Conservation (phyloP, 495 filamentous ascomycete species). For the Penicillium psychrofluorescens region DNA sequence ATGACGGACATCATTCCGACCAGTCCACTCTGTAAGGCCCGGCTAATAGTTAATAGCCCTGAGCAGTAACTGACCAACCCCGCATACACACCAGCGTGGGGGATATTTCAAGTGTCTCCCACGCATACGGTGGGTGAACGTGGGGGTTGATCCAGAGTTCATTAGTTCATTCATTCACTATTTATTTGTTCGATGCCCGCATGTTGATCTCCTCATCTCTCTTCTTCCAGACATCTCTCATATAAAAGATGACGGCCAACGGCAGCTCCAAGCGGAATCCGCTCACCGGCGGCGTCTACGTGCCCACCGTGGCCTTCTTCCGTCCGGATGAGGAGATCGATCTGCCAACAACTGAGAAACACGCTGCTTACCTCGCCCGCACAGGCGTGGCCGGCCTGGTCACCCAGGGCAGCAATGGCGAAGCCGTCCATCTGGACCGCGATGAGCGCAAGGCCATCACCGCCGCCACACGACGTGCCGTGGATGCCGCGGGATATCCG, state of each 20-base stretch:
- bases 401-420: constrained; percentile 86
- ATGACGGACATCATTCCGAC: no score
- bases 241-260: constrained; percentile 16
- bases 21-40: no score
- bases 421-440: constrained; percentile 72
- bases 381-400: constrained; percentile 75
- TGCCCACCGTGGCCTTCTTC: constrained; percentile 67
- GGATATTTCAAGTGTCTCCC: no score
- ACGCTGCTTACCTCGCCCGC: constrained; percentile 75
- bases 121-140: constrained; percentile 3
- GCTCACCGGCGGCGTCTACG: constrained; percentile 51
- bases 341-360: constrained; percentile 57
- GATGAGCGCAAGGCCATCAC: constrained; percentile 66
- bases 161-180: no score
- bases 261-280: constrained; percentile 15
- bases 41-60: no score
- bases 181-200: neutral
- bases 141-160: constrained; percentile 8
- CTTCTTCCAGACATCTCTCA: neutral
- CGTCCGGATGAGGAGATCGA: constrained; percentile 55
- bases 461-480: constrained; percentile 62
- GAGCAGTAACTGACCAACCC: no score
- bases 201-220: neutral
- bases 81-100: no score
- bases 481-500: constrained; percentile 61